These are phyloP conservation scores for Claviceps digitariae DNA, from an alignment of 2,329 filamentous ascomycete genomes.

Conservation along the genomic window DNA sequence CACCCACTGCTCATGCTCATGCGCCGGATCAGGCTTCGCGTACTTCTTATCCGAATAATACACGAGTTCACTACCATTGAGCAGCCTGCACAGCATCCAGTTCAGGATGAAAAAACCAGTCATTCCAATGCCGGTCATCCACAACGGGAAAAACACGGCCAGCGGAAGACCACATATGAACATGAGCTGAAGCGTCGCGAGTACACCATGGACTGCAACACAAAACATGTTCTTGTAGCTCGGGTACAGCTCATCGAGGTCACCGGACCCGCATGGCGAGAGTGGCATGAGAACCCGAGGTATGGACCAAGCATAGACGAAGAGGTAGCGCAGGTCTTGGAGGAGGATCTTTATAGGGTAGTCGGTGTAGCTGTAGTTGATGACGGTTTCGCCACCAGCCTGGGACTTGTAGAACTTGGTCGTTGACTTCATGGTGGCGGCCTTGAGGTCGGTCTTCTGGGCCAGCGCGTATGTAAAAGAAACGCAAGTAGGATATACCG, in stretches of 20 bases:
- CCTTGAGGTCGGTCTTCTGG: too few species aligned
- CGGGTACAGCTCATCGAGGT: not conserved
- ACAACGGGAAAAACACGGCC: not conserved
- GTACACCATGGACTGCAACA: not conserved
- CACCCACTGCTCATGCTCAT: not conserved
- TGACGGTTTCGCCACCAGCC: not conserved
- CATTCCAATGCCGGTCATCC: not conserved
- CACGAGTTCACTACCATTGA: not conserved
- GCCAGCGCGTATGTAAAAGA: too few species aligned
- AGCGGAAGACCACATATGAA: not conserved
- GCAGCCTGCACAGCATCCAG: not conserved
- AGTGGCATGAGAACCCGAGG: not conserved
- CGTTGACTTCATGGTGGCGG: not conserved
- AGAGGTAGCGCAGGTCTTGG: not conserved
- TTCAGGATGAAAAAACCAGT: not conserved
- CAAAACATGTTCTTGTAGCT: not conserved
- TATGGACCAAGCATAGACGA: not conserved
- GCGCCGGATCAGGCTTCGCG: too few species aligned
- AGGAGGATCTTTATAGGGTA: not conserved
- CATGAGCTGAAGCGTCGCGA: not conserved
- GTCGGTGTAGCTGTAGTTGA: not conserved
- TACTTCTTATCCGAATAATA: not conserved
- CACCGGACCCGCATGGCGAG: too few species aligned
- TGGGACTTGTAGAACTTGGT: not conserved
- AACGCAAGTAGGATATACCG: too few species aligned